Conservation (phyloP, 2,329 filamentous ascomycete genomes). For the Fusarium sp. region DNA sequence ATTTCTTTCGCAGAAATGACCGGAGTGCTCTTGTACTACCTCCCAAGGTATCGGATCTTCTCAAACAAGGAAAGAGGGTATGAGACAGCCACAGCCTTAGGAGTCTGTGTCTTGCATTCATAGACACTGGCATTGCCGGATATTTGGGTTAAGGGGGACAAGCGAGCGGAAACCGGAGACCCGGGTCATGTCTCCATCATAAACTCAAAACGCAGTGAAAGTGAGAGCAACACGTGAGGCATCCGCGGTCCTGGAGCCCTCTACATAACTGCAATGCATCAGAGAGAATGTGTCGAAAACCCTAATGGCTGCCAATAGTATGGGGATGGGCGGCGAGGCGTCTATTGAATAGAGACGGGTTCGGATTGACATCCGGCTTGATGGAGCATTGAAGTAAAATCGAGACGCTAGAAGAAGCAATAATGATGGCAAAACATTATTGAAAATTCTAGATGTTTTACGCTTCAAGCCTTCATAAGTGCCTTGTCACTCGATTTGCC, state of each 20-base stretch:
- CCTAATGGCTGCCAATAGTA: slow-evolving; percentile 14
- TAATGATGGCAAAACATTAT: slow-evolving; percentile 7
- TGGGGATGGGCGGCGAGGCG: slow-evolving; percentile 14
- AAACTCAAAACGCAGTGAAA: neutral
- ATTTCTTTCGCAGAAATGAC: slow-evolving; percentile 94
- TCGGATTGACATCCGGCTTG: slow-evolving; percentile 23
- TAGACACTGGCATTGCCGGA: slow-evolving; percentile 18
- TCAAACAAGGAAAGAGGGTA: slow-evolving; percentile 70
- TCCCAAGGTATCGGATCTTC: slow-evolving; percentile 85
- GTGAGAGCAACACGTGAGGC: slow-evolving; percentile 3
- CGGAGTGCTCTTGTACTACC: slow-evolving; percentile 85
- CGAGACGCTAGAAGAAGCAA: slow-evolving; percentile 21
- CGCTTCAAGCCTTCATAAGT: slow-evolving; percentile 13
- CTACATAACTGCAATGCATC: neutral
- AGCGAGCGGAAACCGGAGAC: slow-evolving; percentile 3
- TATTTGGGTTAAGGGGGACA: slow-evolving; percentile 5
- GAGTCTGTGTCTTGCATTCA: slow-evolving; percentile 7
- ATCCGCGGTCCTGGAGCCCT: slow-evolving; percentile 5
- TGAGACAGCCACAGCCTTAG: slow-evolving; percentile 43
- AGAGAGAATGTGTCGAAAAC: slow-evolving; percentile 2
- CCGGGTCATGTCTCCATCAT: slow-evolving; percentile 5
- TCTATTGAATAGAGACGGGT: slow-evolving; percentile 29
- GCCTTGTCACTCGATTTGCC: slow-evolving; percentile 4
- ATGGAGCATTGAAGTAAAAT: slow-evolving; percentile 24
- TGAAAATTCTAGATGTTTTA: slow-evolving; percentile 13